Conservation (phyloP, 345 rosid genomes). For the Carallia brachiata region DNA sequence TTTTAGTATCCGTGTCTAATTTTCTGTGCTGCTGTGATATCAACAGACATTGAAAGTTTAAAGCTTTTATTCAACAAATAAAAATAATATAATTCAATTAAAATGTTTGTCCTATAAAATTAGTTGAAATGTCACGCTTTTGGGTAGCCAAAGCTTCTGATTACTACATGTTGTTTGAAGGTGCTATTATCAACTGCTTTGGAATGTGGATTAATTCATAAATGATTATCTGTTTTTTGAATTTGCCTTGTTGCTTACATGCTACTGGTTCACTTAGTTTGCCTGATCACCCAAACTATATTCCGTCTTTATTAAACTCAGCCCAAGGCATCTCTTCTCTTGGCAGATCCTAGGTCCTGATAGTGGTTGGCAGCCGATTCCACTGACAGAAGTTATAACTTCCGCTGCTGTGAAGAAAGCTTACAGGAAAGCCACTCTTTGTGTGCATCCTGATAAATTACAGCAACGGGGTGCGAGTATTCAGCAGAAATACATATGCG, state of each 20-base stretch:
- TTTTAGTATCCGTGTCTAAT: not conserved
- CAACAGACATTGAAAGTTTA: not conserved
- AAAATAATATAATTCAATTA: not conserved
- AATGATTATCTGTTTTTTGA: not conserved
- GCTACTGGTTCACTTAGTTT: not conserved
- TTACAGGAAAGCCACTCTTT: constrained; percentile 96
- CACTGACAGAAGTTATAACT: constrained; percentile 90
- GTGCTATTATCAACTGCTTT: not conserved
- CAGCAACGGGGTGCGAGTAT: constrained; percentile 92
- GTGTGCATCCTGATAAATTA: constrained; percentile 95
- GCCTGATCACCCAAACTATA: not conserved
- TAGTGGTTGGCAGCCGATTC: constrained; percentile 95
- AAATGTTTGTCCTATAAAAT: not conserved
- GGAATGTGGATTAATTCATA: no score
- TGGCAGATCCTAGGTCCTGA: constrained; percentile 83
- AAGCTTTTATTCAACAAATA: constrained; percentile 1
- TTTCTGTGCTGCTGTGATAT: constrained; percentile 6
- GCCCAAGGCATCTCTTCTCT: not conserved
- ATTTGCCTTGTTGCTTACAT: not conserved
- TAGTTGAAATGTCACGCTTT: not conserved
- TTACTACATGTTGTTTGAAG: not conserved
- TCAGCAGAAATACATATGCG: constrained; percentile 90
- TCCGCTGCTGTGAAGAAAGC: constrained; percentile 92
- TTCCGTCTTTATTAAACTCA: not conserved
- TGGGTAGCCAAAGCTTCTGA: not conserved